Evolutionary conservation across 2,329 filamentous ascomycete genomes (phyloP), one percentile per base, ranked within the genome.

Genomic region (Talaromyces piceae): DNA sequence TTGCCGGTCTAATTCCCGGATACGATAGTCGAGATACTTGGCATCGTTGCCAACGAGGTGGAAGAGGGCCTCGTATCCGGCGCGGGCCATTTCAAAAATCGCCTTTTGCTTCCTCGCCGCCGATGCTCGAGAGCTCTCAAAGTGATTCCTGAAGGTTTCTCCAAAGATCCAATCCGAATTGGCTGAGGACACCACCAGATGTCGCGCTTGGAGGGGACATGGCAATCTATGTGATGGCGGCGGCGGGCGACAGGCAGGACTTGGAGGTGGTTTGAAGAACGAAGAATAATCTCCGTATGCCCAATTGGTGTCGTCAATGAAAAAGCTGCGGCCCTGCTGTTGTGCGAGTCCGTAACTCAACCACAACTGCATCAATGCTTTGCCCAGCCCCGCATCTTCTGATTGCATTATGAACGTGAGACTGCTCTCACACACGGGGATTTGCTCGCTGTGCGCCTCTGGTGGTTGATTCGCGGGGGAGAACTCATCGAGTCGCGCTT

Each of bases 241-340:
- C 11, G 89, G 88, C 16, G 85, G 81, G 6, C 79, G 76, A 65
- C 89, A 94, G 22, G 73, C 67, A 1, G 84, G 82, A 2, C 75
- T 58, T 0, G 87, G 84, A 1, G 85, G 84, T 3, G 80, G 70
- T 43, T 79, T 72, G 67, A 95, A 94, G 60, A 87, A 88, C 47
- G 81, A 77, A 0, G 77, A 77, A 62, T 88, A 95, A 47, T 77
- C 76, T 8, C 89, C 89, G 60, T 93, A 93, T 1, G 86, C 83
- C 84, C 90, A 95, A 57, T 84, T 78, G 5, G 85, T 82, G 67
- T 95, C 89, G 60, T 94, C 88, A 56, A 95, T 75, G 70, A 95
- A 94, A 68, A 95, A 94, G 1, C 82, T 76, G 22, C 88, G 77
- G 12, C 80, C 80, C 64, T 94, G 86, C 53, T 83, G 79, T 63